phyloP scores from a whole-genome alignment of 2,329 filamentous ascomycete genomes.

The Colletotrichum lini region DNA sequence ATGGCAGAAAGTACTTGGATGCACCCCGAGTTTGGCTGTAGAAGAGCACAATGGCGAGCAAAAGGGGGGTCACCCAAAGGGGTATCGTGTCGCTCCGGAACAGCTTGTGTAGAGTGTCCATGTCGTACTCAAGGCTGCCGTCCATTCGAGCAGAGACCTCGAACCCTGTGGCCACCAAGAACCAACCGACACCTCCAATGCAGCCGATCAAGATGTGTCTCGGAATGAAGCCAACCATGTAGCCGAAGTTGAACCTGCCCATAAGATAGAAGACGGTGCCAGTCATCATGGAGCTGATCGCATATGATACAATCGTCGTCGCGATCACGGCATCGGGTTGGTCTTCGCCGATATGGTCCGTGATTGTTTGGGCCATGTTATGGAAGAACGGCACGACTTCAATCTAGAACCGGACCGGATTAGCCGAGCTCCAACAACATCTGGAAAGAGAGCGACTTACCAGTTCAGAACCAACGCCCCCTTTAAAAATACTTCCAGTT shows the following conservation, averaged over 20 bases:
- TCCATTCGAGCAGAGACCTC: conserved; percentile 93
- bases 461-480: conserved; percentile 95
- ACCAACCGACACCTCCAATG: conserved; percentile 97
- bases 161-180: conserved; percentile 90
- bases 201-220: conserved; percentile 97
- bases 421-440: conserved; percentile 25
- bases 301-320: conserved; percentile 93
- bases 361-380: conserved; percentile 95
- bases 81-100: conserved; percentile 80
- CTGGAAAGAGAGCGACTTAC: conserved; percentile 57
- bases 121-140: conserved; percentile 86
- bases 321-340: conserved; percentile 90
- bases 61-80: conserved; percentile 87
- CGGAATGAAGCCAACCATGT: conserved; percentile 96
- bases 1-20: conserved; percentile 88
- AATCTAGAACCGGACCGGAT: conserved; percentile 67
- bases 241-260: conserved; percentile 88
- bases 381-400: conserved; percentile 99
- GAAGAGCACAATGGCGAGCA: conserved; percentile 82
- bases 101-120: conserved; percentile 82
- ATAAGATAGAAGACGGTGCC: conserved; percentile 93
- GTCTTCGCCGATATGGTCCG: conserved; percentile 81
- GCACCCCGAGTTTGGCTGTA: conserved; percentile 81
- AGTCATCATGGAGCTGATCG: conserved; percentile 90
- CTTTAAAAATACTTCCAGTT: conserved; percentile 87